Conservation (phyloP, 306 rosid genomes). For the Hippophae gyantsensis region DNA sequence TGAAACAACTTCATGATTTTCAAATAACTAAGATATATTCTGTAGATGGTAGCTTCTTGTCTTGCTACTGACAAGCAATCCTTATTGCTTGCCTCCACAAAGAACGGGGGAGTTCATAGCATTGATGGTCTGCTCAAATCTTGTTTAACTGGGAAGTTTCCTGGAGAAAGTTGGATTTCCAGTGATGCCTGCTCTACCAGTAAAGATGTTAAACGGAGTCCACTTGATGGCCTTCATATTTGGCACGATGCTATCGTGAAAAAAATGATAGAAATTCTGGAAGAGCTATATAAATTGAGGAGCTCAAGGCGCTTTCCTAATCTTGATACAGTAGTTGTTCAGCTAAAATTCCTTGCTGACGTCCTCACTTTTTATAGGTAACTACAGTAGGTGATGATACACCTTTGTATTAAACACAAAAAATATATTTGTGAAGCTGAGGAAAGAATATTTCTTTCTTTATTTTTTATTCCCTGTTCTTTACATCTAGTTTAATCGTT, state of each 20-base stretch:
- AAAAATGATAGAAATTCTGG: conserved; percentile 48
- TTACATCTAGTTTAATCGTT: conserved; percentile 16
- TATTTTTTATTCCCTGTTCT: not conserved
- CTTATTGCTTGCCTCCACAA: conserved; percentile 14
- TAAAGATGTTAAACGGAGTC: conserved; percentile 37
- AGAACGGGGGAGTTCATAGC: conserved; percentile 30
- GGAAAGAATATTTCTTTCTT: not conserved
- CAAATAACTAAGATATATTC: conserved; percentile 24
- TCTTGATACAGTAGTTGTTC: conserved; percentile 55
- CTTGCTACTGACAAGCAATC: conserved; percentile 32
- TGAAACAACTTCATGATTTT: conserved; percentile 11
- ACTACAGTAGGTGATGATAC: conserved; percentile 6
- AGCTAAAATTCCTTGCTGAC: conserved; percentile 61
- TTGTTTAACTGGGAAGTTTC: conserved; percentile 27
- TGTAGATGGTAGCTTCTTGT: conserved; percentile 75
- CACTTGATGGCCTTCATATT: conserved; percentile 56
- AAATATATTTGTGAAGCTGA: not conserved
- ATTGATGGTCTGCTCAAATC: conserved; percentile 27
- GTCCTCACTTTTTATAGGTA: conserved; percentile 70
- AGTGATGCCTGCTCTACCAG: conserved; percentile 19
- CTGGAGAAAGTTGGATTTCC: conserved; percentile 25
- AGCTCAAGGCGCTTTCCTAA: conserved; percentile 29
- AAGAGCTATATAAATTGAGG: conserved; percentile 49
- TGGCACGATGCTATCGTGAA: conserved; percentile 72
- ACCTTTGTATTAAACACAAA: not conserved